Percentiles rank a stretch among this genome's conserved stretches.
These are phyloP conservation scores for Phaeosphaeriaceae sp. DNA, from an alignment of 2,329 filamentous ascomycete species.

Conservation along the genomic window DNA sequence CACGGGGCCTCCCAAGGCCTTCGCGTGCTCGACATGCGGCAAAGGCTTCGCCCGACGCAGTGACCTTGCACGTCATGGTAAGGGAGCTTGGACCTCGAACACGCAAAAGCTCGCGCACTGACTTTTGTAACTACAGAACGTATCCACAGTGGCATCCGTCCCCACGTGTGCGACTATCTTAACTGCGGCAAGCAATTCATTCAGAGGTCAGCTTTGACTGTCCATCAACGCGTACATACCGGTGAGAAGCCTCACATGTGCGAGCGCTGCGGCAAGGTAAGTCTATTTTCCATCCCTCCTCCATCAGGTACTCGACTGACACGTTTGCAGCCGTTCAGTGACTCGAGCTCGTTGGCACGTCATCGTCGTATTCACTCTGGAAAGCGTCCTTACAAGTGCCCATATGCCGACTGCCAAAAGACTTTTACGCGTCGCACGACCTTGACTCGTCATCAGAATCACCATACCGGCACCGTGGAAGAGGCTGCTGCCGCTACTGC, in stretches of 20 bases:
- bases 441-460: constrained; percentile 92
- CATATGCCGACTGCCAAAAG: constrained; percentile 96
- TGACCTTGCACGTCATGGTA: constrained; percentile 94
- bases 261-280: constrained; percentile 93
- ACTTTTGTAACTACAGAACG: constrained; percentile 75
- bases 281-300: constrained; percentile 21
- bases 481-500: constrained; percentile 90
- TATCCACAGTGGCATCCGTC: constrained; percentile 89
- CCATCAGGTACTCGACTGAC: constrained; percentile 31
- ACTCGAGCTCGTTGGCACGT: constrained; percentile 90
- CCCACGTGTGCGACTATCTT: constrained; percentile 89
- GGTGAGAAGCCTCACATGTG: constrained; percentile 99
- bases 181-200: constrained; percentile 97
- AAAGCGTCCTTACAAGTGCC: constrained; percentile 95
- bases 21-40: constrained; percentile 85
- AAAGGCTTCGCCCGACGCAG: constrained; percentile 94
- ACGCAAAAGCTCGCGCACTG: constrained; percentile 38
- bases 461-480: constrained; percentile 93
- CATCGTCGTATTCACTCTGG: constrained; percentile 95
- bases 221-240: constrained; percentile 93
- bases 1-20: constrained; percentile 71
- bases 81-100: constrained; percentile 51
- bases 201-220: constrained; percentile 91
- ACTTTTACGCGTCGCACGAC: constrained; percentile 97
- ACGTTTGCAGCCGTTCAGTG: constrained; percentile 81